Evolutionary conservation across 2,329 filamentous ascomycete genomes (phyloP).

Genomic region (Fusarium nelsonii): DNA sequence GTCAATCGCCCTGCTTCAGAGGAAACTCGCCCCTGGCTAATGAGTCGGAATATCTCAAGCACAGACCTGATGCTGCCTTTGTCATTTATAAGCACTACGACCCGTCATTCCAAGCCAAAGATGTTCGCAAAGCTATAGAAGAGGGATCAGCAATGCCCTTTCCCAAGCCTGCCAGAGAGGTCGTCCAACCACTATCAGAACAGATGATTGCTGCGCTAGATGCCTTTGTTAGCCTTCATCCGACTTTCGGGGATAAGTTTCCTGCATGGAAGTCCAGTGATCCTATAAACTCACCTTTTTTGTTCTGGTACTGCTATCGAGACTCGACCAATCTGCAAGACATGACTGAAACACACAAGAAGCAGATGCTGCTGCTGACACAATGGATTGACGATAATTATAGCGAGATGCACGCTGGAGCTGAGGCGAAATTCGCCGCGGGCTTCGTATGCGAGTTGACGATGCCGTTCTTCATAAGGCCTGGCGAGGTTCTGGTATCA

Average conservation of each 20-base stretch:
- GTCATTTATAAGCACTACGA: background rate
- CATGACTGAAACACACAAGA: background rate
- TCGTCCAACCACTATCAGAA: background rate
- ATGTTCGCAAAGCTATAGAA: background rate
- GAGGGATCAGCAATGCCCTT: background rate
- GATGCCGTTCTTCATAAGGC: background rate
- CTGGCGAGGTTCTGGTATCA: constrained; percentile 2
- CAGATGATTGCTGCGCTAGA: background rate
- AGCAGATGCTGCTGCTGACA: background rate
- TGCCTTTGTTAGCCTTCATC: background rate
- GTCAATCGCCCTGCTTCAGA: background rate
- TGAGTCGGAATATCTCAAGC: background rate
- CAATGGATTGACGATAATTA: background rate
- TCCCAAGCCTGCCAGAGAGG: background rate
- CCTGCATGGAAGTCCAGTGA: background rate
- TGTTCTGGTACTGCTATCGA: constrained; percentile 5
- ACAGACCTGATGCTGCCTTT: background rate
- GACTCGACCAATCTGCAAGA: background rate
- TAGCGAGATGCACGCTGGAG: background rate
- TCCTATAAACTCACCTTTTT: background rate
- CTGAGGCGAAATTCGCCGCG: background rate
- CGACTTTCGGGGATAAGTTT: background rate
- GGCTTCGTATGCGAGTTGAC: background rate
- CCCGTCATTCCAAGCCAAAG: background rate
- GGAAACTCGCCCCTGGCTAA: background rate